Evolutionary conservation across 768 basidiomycete genomes (phyloP).

Genomic region (Rhodosporidiobolus sp.): DNA sequence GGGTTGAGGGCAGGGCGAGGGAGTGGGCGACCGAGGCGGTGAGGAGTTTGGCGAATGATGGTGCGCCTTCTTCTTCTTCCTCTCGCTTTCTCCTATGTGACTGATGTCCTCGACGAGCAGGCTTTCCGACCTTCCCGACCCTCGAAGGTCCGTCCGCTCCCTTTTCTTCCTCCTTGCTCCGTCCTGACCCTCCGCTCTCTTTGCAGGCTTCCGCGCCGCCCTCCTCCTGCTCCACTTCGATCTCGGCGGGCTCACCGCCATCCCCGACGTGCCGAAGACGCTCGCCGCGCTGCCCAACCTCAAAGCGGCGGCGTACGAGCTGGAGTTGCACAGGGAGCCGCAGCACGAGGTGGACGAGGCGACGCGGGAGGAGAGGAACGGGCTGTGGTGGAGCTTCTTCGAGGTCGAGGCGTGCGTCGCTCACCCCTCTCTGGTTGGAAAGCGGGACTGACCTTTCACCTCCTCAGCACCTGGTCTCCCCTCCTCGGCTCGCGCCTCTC

Average conservation of each 20-base stretch:
- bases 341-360: background rate
- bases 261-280: background rate
- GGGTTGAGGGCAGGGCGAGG: background rate
- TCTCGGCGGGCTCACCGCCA: background rate
- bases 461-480: background rate
- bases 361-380: background rate
- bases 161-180: background rate
- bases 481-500: background rate
- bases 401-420: constrained; percentile 5
- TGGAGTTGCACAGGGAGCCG: constrained; percentile 1
- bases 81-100: background rate
- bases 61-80: background rate
- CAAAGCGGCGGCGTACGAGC: background rate
- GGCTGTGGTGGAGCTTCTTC: background rate
- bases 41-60: background rate
- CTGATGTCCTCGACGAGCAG: background rate
- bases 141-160: background rate
- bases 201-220: background rate
- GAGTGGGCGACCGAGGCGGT: constrained; percentile 5
- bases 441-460: background rate
- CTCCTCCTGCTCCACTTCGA: constrained; percentile 9
- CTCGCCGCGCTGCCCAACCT: background rate
- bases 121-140: background rate
- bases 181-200: background rate
- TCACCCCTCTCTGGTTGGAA: no score